These are phyloP conservation scores for Taphrina populina DNA, from an alignment of 1,139 yeast genomes.

Conservation along the genomic window DNA sequence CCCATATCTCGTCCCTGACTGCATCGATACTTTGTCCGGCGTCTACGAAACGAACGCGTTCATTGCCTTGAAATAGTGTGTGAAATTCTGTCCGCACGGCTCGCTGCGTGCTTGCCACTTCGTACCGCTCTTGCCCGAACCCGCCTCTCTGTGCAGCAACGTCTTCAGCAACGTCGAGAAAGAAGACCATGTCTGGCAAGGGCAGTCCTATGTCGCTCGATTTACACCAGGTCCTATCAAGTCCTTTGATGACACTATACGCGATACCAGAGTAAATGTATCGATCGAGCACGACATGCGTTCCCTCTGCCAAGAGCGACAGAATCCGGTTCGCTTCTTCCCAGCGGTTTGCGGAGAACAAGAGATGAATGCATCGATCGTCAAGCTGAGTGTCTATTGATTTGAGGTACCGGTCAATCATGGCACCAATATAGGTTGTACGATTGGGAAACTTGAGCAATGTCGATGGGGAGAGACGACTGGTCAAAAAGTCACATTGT, in stretches of 20 bases:
- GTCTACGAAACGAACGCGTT: slow-evolving; percentile 47
- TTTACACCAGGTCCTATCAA: slow-evolving; percentile 71
- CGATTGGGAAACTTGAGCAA: slow-evolving; percentile 76
- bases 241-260: slow-evolving; percentile 81
- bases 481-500: slow-evolving; percentile 59
- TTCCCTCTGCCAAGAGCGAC: slow-evolving; percentile 54
- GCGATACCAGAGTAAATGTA: slow-evolving; percentile 93
- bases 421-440: slow-evolving; percentile 71
- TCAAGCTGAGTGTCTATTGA: slow-evolving; percentile 42
- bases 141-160: slow-evolving; percentile 64
- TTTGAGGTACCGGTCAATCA: slow-evolving; percentile 72
- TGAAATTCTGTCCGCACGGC: slow-evolving; percentile 62
- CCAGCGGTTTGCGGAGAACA: slow-evolving; percentile 95
- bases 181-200: slow-evolving; percentile 78
- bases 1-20: slow-evolving; percentile 48
- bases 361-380: slow-evolving; percentile 78
- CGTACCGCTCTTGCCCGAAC: slow-evolving; percentile 92
- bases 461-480: slow-evolving; percentile 3
- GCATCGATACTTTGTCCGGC: slow-evolving; percentile 64
- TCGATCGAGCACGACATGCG: slow-evolving; percentile 70
- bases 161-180: slow-evolving; percentile 60
- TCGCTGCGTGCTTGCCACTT: slow-evolving; percentile 66
- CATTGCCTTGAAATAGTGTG: not conserved
- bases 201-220: slow-evolving; percentile 83
- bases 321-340: slow-evolving; percentile 56